Evolutionary conservation across 2,329 filamentous ascomycete genomes (phyloP).

Genomic region (Beauveria scarabaeidicola): DNA sequence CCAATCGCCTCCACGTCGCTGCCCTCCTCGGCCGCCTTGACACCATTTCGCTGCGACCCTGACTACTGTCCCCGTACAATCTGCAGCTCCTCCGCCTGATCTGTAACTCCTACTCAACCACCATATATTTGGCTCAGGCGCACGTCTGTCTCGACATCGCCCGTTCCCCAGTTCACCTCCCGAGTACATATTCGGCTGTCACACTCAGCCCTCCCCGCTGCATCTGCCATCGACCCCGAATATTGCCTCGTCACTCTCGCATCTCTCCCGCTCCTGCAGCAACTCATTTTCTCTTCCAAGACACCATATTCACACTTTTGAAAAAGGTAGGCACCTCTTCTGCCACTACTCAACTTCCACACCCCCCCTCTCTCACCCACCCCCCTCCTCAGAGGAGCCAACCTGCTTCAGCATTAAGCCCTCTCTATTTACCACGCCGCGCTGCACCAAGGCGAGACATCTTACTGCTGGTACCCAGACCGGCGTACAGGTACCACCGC

Average conservation of each 20-base stretch:
- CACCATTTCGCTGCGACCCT: not conserved
- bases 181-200: not conserved
- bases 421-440: not conserved
- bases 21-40: not conserved
- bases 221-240: not conserved
- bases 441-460: conserved; percentile 9
- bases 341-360: not conserved
- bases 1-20: not conserved
- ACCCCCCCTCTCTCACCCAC: not conserved
- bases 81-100: conserved; percentile 1
- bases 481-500: conserved; percentile 2
- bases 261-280: not conserved
- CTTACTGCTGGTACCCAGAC: conserved; percentile 1
- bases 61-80: not conserved
- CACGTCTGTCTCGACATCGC: not conserved
- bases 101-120: not conserved
- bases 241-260: not conserved
- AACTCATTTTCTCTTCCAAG: not conserved
- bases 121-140: not conserved
- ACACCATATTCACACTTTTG: not conserved
- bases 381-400: not conserved
- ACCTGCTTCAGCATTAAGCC: not conserved
- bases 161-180: not conserved
- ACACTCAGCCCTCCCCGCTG: not conserved
- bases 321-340: not conserved